These are phyloP conservation scores for Fusarium sambucinum DNA, from an alignment of 2,329 filamentous ascomycete species.

Conservation along the genomic window DNA sequence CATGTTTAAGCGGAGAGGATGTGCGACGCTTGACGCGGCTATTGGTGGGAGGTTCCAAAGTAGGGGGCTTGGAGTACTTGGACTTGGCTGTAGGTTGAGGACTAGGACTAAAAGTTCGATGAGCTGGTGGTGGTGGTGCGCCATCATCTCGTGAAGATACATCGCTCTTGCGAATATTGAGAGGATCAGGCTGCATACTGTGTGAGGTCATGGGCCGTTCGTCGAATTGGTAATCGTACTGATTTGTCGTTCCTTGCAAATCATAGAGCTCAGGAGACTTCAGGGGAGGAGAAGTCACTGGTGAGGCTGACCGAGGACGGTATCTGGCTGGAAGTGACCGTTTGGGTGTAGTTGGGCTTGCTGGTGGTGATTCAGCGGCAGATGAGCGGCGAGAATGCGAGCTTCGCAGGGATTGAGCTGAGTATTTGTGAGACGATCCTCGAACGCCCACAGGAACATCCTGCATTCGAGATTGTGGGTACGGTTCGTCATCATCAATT, in stretches of 20 bases:
- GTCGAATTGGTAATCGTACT: slow-evolving; percentile 48
- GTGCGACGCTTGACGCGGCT: slow-evolving; percentile 73
- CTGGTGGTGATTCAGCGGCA: slow-evolving; percentile 40
- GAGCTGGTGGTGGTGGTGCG: slow-evolving; percentile 67
- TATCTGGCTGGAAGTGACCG: slow-evolving; percentile 45
- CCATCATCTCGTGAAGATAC: slow-evolving; percentile 63
- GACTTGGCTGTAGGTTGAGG: slow-evolving; percentile 47
- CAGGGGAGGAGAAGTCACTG: slow-evolving; percentile 44
- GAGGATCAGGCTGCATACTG: slow-evolving; percentile 55
- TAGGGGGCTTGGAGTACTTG: slow-evolving; percentile 57
- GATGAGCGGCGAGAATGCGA: slow-evolving; percentile 38
- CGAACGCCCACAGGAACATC: slow-evolving; percentile 52
- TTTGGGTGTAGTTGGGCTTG: slow-evolving; percentile 53
- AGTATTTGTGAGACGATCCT: slow-evolving; percentile 43
- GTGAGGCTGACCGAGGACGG: slow-evolving; percentile 41
- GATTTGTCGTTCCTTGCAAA: slow-evolving; percentile 55
- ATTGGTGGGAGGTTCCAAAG: slow-evolving; percentile 59
- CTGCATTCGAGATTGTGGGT: slow-evolving; percentile 33
- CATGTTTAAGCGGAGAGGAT: slow-evolving; percentile 95
- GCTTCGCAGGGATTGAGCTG: slow-evolving; percentile 44
- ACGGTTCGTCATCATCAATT: slow-evolving; percentile 47
- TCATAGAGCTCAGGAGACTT: slow-evolving; percentile 42
- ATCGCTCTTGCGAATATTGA: slow-evolving; percentile 51
- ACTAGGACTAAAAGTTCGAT: slow-evolving; percentile 58
- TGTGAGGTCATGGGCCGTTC: slow-evolving; percentile 52